These are phyloP conservation scores for Strigomonas culicis DNA, from an alignment of 208 protist species.

Conservation along the genomic window DNA sequence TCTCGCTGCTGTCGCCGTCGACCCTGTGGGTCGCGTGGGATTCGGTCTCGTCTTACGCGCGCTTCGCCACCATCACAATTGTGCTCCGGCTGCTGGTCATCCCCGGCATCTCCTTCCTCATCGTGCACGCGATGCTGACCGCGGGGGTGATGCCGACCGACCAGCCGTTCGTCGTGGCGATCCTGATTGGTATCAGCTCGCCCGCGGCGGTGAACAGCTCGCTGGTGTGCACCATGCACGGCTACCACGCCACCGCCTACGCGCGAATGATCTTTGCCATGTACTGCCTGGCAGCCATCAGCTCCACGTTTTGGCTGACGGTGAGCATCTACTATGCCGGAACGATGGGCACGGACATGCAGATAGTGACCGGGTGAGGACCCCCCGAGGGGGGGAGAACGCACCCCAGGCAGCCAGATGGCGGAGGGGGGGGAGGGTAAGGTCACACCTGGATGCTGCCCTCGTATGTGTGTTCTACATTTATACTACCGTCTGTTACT, in stretches of 20 bases:
- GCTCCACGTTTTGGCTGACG: slow-evolving; percentile 56
- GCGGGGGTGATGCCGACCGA: slow-evolving; percentile 39
- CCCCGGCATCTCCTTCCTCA: slow-evolving; percentile 43
- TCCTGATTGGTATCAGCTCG: slow-evolving; percentile 55
- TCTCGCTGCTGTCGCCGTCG: neutral
- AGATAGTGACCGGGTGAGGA: too few relatives aligned
- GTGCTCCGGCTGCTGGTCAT: slow-evolving; percentile 52
- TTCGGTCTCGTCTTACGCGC: slow-evolving; percentile 16
- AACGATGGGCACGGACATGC: too few relatives aligned
- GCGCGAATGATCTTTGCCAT: slow-evolving; percentile 60
- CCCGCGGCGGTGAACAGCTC: slow-evolving; percentile 65
- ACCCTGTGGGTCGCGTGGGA: slow-evolving; percentile 4
- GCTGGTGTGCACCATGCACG: slow-evolving; percentile 58
- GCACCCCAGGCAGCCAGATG: too few relatives aligned
- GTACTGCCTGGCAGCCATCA: slow-evolving; percentile 49
- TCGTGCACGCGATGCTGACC: slow-evolving; percentile 46
- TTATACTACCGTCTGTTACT: too few relatives aligned
- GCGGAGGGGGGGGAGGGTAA: too few relatives aligned
- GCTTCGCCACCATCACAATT: slow-evolving; percentile 33
- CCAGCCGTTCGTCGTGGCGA: slow-evolving; percentile 49
- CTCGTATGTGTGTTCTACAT: too few relatives aligned
- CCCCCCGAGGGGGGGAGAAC: too few relatives aligned
- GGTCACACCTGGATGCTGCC: too few relatives aligned
- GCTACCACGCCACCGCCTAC: slow-evolving; percentile 51
- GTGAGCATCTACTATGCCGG: slow-evolving; percentile 25